Conservation (phyloP, 306 rosid species). For the Mimosa pudica region DNA sequence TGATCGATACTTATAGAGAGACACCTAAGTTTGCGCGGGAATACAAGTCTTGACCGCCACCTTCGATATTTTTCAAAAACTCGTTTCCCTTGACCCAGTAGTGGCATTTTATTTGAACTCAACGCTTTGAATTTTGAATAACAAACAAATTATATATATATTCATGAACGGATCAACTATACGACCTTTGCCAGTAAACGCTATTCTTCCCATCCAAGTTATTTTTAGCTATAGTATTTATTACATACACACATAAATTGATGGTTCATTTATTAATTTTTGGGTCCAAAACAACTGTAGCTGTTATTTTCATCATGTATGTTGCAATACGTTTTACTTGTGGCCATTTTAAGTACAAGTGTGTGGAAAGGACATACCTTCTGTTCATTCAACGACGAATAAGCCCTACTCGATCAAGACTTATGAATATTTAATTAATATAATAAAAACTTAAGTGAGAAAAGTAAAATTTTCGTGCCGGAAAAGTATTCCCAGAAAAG, state of each 20-base stretch:
- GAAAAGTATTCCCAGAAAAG: not conserved
- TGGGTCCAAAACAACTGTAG: not conserved
- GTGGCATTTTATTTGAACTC: conserved; percentile 39
- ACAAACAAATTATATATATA: not conserved
- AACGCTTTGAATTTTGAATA: conserved; percentile 32
- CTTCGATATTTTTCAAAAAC: conserved; percentile 8
- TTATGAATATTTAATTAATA: not conserved
- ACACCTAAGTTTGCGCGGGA: not conserved
- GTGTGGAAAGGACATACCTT: not conserved
- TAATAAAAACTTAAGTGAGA: not conserved
- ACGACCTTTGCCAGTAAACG: conserved; percentile 9
- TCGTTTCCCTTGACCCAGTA: conserved; percentile 33
- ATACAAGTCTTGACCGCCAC: conserved; percentile 25
- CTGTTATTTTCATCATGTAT: too few relatives aligned
- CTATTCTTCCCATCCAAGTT: not conserved
- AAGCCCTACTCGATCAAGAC: not conserved
- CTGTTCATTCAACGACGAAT: conserved; percentile 1
- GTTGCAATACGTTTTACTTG: not conserved
- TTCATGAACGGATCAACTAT: conserved; percentile 40
- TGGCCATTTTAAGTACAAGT: not conserved
- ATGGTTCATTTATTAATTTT: not conserved
- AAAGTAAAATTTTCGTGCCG: conserved; percentile 2
- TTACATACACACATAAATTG: not conserved
- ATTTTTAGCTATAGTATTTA: not conserved
- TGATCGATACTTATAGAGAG: not conserved